phyloP scores from a whole-genome alignment of 129 eudicot species.

The Artemisia tridentata region DNA sequence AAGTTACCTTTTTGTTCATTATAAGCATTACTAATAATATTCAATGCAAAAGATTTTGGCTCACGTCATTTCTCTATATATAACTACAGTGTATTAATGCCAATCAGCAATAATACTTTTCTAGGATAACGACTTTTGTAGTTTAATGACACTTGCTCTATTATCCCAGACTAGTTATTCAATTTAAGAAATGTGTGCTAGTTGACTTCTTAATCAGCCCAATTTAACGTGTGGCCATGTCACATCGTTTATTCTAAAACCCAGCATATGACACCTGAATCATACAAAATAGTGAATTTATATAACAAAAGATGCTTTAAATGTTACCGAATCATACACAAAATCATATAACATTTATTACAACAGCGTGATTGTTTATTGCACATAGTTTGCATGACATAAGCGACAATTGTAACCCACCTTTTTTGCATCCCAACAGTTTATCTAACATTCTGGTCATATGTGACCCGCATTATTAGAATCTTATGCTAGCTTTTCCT shows the following conservation, averaged over 20 bases:
- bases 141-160: no score
- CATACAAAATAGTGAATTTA: neutral
- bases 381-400: neutral
- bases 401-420: neutral
- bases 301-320: neutral
- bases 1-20: neutral
- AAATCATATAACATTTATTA: constrained; percentile 4
- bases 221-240: no score
- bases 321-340: neutral
- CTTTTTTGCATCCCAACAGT: neutral
- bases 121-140: no score
- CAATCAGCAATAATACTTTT: no score
- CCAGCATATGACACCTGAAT: neutral
- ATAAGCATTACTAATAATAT: neutral
- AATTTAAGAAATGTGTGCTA: no score
- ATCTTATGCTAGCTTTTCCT: constrained; percentile 11
- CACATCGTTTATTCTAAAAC: no score
- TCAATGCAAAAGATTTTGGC: neutral
- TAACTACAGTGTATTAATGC: no score
- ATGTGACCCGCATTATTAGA: neutral
- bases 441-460: neutral
- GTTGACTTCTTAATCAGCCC: no score
- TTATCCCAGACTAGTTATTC: no score
- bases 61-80: no score
- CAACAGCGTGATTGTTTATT: neutral